Conservation (phyloP, 257 asterid genomes). For the Penstemon newberryi region DNA sequence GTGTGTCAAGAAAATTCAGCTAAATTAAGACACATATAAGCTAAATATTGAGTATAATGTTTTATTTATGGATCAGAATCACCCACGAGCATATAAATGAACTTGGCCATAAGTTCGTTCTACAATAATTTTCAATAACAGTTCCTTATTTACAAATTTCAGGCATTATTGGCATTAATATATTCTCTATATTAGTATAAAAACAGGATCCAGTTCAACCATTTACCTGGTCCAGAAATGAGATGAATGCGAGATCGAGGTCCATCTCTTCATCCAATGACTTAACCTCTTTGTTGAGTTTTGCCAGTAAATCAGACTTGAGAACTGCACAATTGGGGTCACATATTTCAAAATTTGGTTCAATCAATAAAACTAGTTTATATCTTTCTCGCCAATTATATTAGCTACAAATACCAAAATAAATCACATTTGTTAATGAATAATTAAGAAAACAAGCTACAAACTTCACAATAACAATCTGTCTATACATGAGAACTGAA, state of each 20-base stretch:
- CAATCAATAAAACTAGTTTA: neutral
- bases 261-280: slow-evolving; percentile 86
- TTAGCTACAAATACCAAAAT: neutral
- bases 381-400: neutral
- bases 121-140: neutral
- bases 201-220: neutral
- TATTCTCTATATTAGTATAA: neutral
- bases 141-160: neutral
- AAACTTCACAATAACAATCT: slow-evolving; percentile 2
- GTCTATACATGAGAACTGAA: slow-evolving; percentile 3
- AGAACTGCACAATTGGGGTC: slow-evolving; percentile 48
- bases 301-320: slow-evolving; percentile 69
- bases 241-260: slow-evolving; percentile 83
- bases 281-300: slow-evolving; percentile 78
- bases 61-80: no score
- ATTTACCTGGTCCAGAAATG: slow-evolving; percentile 71
- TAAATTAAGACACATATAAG: no score
- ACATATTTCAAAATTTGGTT: slow-evolving; percentile 19
- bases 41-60: no score
- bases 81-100: neutral
- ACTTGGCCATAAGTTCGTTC: neutral
- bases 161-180: slow-evolving; percentile 9
- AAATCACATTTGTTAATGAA: neutral
- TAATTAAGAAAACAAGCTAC: no score
- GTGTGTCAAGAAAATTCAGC: no score